A percentile compares a stretch with the other conserved stretches of the same genome.
Conservation (phyloP, 2,329 filamentous ascomycete species). For the Xylariaceae sp. region DNA sequence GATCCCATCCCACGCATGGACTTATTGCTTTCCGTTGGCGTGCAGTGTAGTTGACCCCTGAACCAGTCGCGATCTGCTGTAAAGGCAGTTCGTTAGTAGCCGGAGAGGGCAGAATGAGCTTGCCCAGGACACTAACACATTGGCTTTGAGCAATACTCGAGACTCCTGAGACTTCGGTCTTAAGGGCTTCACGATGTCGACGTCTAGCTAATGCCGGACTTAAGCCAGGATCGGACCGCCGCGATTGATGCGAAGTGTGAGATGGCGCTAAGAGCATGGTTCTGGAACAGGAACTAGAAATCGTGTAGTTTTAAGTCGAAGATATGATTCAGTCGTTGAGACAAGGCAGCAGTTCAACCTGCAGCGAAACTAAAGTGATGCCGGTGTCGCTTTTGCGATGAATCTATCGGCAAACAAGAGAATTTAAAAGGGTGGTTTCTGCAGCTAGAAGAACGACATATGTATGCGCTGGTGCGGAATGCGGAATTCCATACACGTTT, state of each 20-base stretch:
- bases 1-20: conserved; percentile 10
- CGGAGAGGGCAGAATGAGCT: background rate
- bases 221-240: background rate
- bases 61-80: background rate
- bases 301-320: too few species aligned
- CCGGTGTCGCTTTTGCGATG: background rate
- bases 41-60: background rate
- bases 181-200: conserved; percentile 3
- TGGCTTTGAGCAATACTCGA: background rate
- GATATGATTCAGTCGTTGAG: too few species aligned
- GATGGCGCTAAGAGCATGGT: conserved; percentile 1
- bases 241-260: background rate
- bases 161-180: background rate
- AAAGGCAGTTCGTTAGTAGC: background rate
- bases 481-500: background rate
- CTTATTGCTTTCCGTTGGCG: background rate
- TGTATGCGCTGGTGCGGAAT: too few species aligned
- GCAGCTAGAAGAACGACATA: background rate
- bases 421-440: background rate
- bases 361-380: too few species aligned
- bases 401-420: conserved; percentile 9
- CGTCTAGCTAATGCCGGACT: conserved; percentile 2
- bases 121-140: conserved; percentile 4
- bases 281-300: too few species aligned
- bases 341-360: too few species aligned